These are phyloP conservation scores for Phytophthora citrophthora DNA, from an alignment of 352 stramenopile species.

Conservation along the genomic window DNA sequence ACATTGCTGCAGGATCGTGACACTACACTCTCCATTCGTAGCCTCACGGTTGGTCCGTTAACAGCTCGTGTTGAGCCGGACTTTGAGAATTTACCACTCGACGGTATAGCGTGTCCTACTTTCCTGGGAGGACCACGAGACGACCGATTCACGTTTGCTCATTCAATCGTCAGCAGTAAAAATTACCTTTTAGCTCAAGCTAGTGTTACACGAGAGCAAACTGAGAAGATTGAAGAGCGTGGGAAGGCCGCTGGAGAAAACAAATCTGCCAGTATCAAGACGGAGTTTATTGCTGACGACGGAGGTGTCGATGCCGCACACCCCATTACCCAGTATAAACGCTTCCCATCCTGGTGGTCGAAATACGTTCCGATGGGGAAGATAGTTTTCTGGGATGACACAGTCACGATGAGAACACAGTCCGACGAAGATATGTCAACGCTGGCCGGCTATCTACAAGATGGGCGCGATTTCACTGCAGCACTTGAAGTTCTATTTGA, in stretches of 20 bases:
- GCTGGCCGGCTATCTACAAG: conserved; percentile 50
- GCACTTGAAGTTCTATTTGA: conserved; percentile 76
- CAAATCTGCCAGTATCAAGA: conserved; percentile 42
- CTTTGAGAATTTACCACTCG: conserved; percentile 46
- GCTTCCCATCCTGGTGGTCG: conserved; percentile 63
- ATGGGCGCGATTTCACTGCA: conserved; percentile 49
- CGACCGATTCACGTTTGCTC: conserved; percentile 66
- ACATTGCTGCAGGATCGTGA: conserved; percentile 61
- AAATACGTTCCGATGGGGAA: conserved; percentile 67
- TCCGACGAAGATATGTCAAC: conserved; percentile 59
- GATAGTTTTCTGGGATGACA: conserved; percentile 77
- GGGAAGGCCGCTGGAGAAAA: conserved; percentile 9
- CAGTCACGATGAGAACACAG: conserved; percentile 54
- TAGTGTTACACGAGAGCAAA: conserved; percentile 27
- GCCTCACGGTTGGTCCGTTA: conserved; percentile 66
- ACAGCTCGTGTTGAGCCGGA: conserved; percentile 61
- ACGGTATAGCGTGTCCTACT: conserved; percentile 57
- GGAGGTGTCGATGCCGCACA: conserved; percentile 31
- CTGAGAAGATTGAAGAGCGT: neutral
- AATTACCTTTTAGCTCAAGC: conserved; percentile 68
- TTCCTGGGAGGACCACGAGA: conserved; percentile 45
- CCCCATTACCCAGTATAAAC: conserved; percentile 44
- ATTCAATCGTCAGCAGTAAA: conserved; percentile 47
- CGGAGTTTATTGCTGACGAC: conserved; percentile 57
- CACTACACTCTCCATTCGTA: conserved; percentile 56